Evolutionary conservation across 2,329 filamentous ascomycete genomes (phyloP).

Genomic region (Parastagonospora nodorum): DNA sequence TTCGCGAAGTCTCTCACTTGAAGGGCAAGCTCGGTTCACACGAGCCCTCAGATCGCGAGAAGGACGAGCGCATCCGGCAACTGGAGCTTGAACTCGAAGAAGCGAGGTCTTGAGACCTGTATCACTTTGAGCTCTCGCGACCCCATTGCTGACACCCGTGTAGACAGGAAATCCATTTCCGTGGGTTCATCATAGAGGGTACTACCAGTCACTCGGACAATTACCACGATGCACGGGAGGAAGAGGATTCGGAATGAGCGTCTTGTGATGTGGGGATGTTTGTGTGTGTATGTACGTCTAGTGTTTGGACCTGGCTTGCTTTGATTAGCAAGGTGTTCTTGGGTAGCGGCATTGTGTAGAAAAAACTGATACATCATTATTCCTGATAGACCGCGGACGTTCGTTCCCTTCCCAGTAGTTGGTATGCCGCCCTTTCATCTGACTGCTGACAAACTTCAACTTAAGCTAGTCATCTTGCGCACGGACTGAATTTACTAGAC

Average conservation of each 20-base stretch:
- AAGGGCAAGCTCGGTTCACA: slow-evolving; percentile 72
- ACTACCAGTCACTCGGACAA: too few relatives aligned
- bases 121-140: background rate
- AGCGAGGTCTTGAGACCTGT: slow-evolving; percentile 39
- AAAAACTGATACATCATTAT: background rate
- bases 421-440: background rate
- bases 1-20: slow-evolving; percentile 65
- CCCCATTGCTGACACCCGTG: too few relatives aligned
- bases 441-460: too few relatives aligned
- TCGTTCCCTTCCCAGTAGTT: background rate
- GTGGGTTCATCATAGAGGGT: too few relatives aligned
- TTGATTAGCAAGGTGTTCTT: slow-evolving; percentile 13
- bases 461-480: background rate
- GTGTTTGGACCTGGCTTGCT: slow-evolving; percentile 1
- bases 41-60: slow-evolving; percentile 40
- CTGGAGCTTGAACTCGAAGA: slow-evolving; percentile 50
- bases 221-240: background rate
- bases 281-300: slow-evolving; percentile 15
- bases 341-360: slow-evolving; percentile 15
- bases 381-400: background rate
- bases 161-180: too few relatives aligned
- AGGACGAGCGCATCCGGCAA: slow-evolving; percentile 49
- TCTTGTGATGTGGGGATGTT: background rate
- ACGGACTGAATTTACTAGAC: background rate
- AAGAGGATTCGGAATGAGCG: too few relatives aligned